Evolutionary conservation across 1,139 yeast species (phyloP).

Genomic region (Geotrichum phurueaensis): DNA sequence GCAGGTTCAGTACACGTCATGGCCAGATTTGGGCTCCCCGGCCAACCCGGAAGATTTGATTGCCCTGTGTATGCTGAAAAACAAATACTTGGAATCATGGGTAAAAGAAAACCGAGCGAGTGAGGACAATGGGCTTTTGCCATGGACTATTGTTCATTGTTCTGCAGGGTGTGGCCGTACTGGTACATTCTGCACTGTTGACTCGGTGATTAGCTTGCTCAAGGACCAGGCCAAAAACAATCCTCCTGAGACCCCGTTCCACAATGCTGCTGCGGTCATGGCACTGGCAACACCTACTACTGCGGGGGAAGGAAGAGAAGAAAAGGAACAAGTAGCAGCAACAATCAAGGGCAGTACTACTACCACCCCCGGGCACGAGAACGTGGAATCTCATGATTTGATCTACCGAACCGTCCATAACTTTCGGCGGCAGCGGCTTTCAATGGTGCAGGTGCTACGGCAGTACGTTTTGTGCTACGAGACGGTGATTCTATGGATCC

Average conservation of each 20-base stretch:
- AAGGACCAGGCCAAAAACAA: slow-evolving; percentile 18
- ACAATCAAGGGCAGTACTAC: background rate
- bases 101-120: slow-evolving; percentile 20
- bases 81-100: slow-evolving; percentile 23
- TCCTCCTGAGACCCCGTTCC: slow-evolving; percentile 9
- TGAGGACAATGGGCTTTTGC: slow-evolving; percentile 32
- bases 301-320: background rate
- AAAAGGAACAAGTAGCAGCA: background rate
- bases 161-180: slow-evolving; percentile 93
- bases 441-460: slow-evolving; percentile 77
- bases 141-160: slow-evolving; percentile 61
- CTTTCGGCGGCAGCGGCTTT: slow-evolving; percentile 63
- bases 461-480: slow-evolving; percentile 74
- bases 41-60: slow-evolving; percentile 48
- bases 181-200: slow-evolving; percentile 77
- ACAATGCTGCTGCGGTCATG: slow-evolving; percentile 13
- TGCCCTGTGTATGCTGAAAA: slow-evolving; percentile 47
- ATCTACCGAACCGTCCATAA: slow-evolving; percentile 52
- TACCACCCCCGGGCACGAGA: background rate
- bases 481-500: slow-evolving; percentile 35
- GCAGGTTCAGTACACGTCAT: slow-evolving; percentile 64
- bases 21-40: slow-evolving; percentile 83
- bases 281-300: background rate
- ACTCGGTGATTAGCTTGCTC: slow-evolving; percentile 51
- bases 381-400: slow-evolving; percentile 40